phyloP scores from a whole-genome alignment of 1,139 yeast genomes.

The Candida buenavistaensis region DNA sequence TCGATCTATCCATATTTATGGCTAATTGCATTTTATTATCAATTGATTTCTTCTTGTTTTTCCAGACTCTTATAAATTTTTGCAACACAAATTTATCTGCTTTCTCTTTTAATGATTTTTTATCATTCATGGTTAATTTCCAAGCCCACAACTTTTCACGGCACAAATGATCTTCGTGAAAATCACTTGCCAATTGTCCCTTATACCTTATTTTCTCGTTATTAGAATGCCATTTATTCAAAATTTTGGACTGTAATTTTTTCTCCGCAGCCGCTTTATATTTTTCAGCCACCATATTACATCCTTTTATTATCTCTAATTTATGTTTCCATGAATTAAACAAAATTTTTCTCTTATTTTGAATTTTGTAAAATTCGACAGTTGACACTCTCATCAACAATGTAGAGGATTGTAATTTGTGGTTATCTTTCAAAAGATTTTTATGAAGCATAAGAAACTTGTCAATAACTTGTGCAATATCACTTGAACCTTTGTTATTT shows the following conservation, averaged over 20 bases:
- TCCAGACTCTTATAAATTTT: conserved; percentile 6
- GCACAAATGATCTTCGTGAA: conserved; percentile 2
- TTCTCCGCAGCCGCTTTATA: neutral
- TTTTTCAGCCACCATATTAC: conserved; percentile 4
- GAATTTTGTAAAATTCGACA: conserved; percentile 8
- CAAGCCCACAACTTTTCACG: conserved; percentile 4
- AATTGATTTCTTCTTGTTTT: neutral
- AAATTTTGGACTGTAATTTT: neutral
- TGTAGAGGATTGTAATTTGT: conserved; percentile 8
- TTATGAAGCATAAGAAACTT: conserved; percentile 6
- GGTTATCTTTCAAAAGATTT: conserved; percentile 6
- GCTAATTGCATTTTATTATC: neutral
- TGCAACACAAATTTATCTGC: neutral
- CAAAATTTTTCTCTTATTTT: conserved; percentile 3
- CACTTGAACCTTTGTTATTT: conserved; percentile 1
- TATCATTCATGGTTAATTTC: conserved; percentile 3
- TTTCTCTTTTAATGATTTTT: too few relatives aligned
- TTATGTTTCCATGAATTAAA: conserved; percentile 14
- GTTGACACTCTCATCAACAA: conserved; percentile 14
- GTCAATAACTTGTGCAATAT: conserved; percentile 3
- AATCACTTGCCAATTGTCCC: conserved; percentile 2
- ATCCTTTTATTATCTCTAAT: too few relatives aligned
- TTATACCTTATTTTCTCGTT: neutral
- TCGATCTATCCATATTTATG: neutral
- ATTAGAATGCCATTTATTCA: conserved; percentile 3